Evolutionary conservation across 805 yeast species (phyloP).

Genomic region (Sugiyamaella mastotermitis): DNA sequence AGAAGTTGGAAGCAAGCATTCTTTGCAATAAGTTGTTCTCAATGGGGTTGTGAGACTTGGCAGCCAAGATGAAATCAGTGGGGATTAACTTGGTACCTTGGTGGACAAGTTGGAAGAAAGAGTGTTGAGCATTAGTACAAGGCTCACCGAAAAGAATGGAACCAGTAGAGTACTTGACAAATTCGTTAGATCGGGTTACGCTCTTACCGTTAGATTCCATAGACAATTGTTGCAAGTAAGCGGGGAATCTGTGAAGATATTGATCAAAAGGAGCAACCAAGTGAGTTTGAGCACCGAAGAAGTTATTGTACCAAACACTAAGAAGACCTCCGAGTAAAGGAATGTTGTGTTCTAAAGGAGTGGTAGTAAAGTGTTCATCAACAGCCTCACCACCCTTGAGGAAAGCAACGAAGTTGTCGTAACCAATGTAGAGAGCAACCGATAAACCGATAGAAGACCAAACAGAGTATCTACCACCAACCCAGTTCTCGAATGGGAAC

Average conservation of each 20-base stretch:
- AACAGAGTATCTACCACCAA: conserved; percentile 99
- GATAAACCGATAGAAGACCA: conserved; percentile 99
- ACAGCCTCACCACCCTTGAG: conserved; percentile 97
- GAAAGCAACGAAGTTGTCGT: conserved; percentile 85
- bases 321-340: conserved; percentile 91
- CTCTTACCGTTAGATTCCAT: conserved; percentile 99
- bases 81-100: conserved; percentile 98
- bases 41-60: conserved; percentile 96
- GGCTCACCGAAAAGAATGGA: conserved; percentile 97
- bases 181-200: conserved; percentile 85
- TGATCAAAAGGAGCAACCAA: conserved; percentile 98
- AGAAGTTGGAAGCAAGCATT: conserved; percentile 98
- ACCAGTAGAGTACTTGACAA: conserved; percentile 94
- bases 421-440: conserved; percentile 92
- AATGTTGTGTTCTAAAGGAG: conserved; percentile 87
- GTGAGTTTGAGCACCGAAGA: conserved; percentile 97
- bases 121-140: conserved; percentile 97
- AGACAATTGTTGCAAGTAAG: conserved; percentile 95
- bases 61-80: conserved; percentile 93
- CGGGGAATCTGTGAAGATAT: conserved; percentile 98
- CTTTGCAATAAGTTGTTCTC: conserved; percentile 90
- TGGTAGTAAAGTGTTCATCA: conserved; percentile 78
- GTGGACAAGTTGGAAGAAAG: conserved; percentile 98
- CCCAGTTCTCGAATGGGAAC: conserved; percentile 99
- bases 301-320: conserved; percentile 98